Evolutionary conservation across 208 protist species (phyloP).

Genomic region (Vickermania ingenoplastis): DNA sequence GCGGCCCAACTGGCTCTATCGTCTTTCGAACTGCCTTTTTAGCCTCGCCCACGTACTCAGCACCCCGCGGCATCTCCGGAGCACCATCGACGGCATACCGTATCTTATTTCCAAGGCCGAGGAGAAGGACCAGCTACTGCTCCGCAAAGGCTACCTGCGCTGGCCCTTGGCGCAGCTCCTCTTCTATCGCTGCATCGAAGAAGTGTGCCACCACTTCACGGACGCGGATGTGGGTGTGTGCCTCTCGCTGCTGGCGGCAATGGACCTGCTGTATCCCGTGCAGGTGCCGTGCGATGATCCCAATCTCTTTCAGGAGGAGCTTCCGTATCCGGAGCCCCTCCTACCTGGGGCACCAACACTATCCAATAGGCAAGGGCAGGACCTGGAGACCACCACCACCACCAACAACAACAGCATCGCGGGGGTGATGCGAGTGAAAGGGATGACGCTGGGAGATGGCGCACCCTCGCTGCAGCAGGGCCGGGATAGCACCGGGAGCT

Average conservation of each 20-base stretch:
- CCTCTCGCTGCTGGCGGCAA: conserved; percentile 57
- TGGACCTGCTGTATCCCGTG: conserved; percentile 67
- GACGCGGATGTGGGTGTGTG: conserved; percentile 76
- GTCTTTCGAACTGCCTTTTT: conserved; percentile 71
- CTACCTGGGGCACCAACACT: conserved; percentile 12
- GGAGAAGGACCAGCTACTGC: conserved; percentile 59
- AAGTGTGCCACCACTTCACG: conserved; percentile 43
- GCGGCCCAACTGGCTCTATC: conserved; percentile 69
- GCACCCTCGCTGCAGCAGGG: neutral
- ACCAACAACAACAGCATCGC: neutral
- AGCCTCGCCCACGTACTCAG: conserved; percentile 79
- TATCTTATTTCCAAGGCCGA: conserved; percentile 70
- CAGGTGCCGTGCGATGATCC: conserved; percentile 57
- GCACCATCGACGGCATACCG: conserved; percentile 76
- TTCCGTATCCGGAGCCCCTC: no score
- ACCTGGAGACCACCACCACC: neutral
- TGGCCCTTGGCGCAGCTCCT: conserved; percentile 68
- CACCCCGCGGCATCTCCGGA: conserved; percentile 74
- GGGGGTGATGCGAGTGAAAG: neutral
- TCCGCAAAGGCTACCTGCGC: conserved; percentile 66
- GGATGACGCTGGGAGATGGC: neutral
- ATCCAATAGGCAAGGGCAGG: neutral
- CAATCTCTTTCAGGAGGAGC: conserved; percentile 52
- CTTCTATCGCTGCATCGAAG: conserved; percentile 43
- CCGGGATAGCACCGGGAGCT: neutral